Evolutionary conservation across 257 asterid species (phyloP), one percentile per base, ranked within the genome.

Genomic region (Solanum tarijense): DNA sequence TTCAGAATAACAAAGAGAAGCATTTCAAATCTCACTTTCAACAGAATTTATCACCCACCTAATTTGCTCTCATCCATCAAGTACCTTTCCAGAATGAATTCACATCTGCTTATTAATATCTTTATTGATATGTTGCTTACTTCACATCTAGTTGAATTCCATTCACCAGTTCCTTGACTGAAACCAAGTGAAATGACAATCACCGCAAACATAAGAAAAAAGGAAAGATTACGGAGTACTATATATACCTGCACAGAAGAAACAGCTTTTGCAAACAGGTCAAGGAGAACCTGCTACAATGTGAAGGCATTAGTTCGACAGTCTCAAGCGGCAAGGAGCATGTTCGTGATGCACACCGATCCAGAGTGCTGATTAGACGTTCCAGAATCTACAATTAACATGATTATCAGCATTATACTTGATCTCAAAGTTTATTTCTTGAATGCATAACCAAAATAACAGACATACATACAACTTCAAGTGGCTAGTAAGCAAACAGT

Each of bases 201-300:
- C 60, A 88, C 39, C 21, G 35, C 76, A 84, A 88, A 83, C 83
- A 86, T 39, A 36, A 58, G 72, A 83, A 87, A 83, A 12, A 10
- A 6, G 3, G 32, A 36, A 55, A n/a, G 62, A 74, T 65, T 86
- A 46, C 34, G 21, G 43, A 48, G 68, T 27, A 36, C 69, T 87
- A 34, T 72, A 29, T 72, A 86, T 87, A 97, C 99, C 98, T 91
- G 99, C 96, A 90, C 92, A 97, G 92, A 89, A 94, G 94, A 90
- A 97, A 97, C 89, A 97, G 89, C 92, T 95, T 96, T 92, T 96
- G 95, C 94, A 97, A 93, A 92, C 99, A 97, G 90, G 94, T 92
- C 94, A 97, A 91, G 78, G 99, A 97, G 93, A 97, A 97, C 89
- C 93, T 96, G 95, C 99, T 96, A 92, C 99, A 97, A 92, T 97